A percentile compares a stretch with the other conserved stretches of the same genome.
phyloP scores from a whole-genome alignment of 2,329 filamentous ascomycete genomes.

The Fusarium sp. region DNA sequence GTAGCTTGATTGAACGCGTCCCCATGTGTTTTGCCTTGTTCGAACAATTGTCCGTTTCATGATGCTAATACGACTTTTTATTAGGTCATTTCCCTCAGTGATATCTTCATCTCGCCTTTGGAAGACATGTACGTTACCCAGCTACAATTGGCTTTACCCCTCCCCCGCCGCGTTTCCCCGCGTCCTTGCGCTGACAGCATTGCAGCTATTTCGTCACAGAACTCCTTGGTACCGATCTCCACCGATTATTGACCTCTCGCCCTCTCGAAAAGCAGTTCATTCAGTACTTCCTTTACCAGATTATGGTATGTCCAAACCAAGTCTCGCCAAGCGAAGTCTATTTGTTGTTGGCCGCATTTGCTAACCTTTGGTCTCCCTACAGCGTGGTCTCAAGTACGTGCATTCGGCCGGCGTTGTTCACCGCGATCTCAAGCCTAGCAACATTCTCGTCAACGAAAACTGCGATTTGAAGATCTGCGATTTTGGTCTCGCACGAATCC shows the following conservation, averaged over 20 bases:
- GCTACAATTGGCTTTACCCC: conserved; percentile 27
- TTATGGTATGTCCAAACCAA: conserved; percentile 74
- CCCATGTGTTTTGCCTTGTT: conserved; percentile 26
- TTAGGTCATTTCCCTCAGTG: conserved; percentile 95
- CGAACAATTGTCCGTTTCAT: conserved; percentile 17
- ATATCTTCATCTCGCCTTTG: conserved; percentile 99
- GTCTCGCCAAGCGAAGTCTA: neutral
- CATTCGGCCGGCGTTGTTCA: conserved; percentile 98
- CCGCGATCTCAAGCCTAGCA: conserved; percentile 97
- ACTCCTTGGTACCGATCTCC: conserved; percentile 94
- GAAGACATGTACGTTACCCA: conserved; percentile 85
- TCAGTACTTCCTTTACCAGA: conserved; percentile 99
- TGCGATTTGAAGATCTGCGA: conserved; percentile 99
- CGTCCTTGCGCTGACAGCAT: conserved; percentile 32
- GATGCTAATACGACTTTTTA: conserved; percentile 27
- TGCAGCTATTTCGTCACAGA: conserved; percentile 96
- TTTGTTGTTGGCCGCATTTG: neutral
- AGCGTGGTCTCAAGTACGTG: conserved; percentile 98
- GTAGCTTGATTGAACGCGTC: neutral
- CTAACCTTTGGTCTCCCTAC: conserved; percentile 24
- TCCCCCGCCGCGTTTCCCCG: conserved; percentile 17
- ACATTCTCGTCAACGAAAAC: conserved; percentile 99
- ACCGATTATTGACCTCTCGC: conserved; percentile 92
- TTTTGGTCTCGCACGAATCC: conserved; percentile 95
- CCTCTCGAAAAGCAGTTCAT: conserved; percentile 99